Percentiles rank a stretch among this genome's conserved stretches.
phyloP scores from a whole-genome alignment of 495 filamentous ascomycete genomes.

The Penicillium soppii region DNA sequence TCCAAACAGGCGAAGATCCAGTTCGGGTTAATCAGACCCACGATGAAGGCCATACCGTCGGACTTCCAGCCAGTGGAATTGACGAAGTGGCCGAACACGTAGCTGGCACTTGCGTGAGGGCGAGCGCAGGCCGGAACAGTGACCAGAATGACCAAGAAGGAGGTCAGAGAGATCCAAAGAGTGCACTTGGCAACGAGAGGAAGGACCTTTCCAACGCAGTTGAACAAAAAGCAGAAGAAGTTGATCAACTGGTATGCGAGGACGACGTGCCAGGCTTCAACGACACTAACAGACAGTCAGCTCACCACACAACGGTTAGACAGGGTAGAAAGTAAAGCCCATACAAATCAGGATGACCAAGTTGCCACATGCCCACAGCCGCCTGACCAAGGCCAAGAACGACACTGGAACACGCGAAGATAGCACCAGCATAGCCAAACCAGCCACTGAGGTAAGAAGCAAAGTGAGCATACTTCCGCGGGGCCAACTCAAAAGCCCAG shows the following conservation, averaged over 20 bases:
- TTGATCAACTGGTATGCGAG: slow-evolving; percentile 54
- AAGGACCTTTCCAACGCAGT: slow-evolving; percentile 54
- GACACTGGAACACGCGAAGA: slow-evolving; percentile 60
- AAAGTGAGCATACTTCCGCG: slow-evolving; percentile 50
- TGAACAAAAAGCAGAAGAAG: slow-evolving; percentile 57
- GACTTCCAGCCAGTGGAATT: slow-evolving; percentile 62
- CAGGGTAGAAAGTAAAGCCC: slow-evolving; percentile 2
- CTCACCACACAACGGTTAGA: background rate
- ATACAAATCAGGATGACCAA: slow-evolving; percentile 58
- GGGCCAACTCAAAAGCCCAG: slow-evolving; percentile 60
- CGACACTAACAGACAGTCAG: slow-evolving; percentile 33
- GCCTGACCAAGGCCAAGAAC: slow-evolving; percentile 52
- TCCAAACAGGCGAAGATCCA: slow-evolving; percentile 63
- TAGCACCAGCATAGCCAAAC: slow-evolving; percentile 56
- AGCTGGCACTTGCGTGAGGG: slow-evolving; percentile 52
- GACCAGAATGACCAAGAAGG: slow-evolving; percentile 55
- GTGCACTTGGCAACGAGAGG: slow-evolving; percentile 49
- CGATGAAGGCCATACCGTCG: slow-evolving; percentile 63
- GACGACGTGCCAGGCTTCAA: slow-evolving; percentile 56
- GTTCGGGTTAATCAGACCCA: slow-evolving; percentile 61
- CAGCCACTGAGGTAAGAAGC: slow-evolving; percentile 57
- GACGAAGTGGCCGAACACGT: slow-evolving; percentile 61
- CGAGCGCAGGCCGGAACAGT: slow-evolving; percentile 55
- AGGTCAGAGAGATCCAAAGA: slow-evolving; percentile 53
- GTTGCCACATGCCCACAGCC: slow-evolving; percentile 56